A percentile compares a stretch with the other conserved stretches of the same genome.
Evolutionary conservation across 2,329 filamentous ascomycete species (phyloP).

Genomic region (Diaporthe sp.): DNA sequence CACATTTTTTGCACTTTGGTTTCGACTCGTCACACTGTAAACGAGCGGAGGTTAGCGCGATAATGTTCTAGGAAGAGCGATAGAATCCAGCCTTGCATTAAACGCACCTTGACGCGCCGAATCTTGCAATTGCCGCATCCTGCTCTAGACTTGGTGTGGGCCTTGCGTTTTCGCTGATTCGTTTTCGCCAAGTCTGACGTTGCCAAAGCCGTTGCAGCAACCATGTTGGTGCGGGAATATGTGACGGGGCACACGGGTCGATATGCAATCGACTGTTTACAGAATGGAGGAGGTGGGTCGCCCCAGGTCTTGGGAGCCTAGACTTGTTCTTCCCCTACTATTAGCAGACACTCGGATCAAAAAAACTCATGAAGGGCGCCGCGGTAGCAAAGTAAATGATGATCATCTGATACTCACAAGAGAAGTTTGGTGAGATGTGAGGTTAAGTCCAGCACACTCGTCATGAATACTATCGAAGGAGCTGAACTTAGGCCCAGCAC

Average conservation of each 20-base stretch:
- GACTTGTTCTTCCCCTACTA: not conserved
- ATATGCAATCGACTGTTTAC: too few relatives aligned
- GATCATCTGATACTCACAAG: not conserved
- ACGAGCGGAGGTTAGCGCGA: slow-evolving; percentile 31
- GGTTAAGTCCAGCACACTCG: not conserved
- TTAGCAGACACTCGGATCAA: not conserved
- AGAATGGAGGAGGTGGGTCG: not conserved
- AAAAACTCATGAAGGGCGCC: too few relatives aligned
- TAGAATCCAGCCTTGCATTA: not conserved
- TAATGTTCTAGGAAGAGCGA: not conserved
- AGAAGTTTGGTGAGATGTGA: not conserved
- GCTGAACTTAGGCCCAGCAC: not conserved
- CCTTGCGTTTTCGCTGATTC: slow-evolving; percentile 48
- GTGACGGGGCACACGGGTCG: not conserved
- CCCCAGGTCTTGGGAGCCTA: not conserved
- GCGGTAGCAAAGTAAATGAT: not conserved
- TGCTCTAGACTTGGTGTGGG: slow-evolving; percentile 66
- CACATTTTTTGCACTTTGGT: slow-evolving; percentile 64
- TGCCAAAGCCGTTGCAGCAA: not conserved
- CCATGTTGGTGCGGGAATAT: not conserved
- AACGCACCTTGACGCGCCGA: slow-evolving; percentile 63
- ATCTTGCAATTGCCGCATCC: slow-evolving; percentile 72
- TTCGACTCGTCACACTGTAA: slow-evolving; percentile 67
- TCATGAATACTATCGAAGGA: not conserved
- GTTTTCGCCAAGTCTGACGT: not conserved